These are phyloP conservation scores for Noccaea caerulescens DNA, from an alignment of 345 rosid genomes.

Conservation along the genomic window DNA sequence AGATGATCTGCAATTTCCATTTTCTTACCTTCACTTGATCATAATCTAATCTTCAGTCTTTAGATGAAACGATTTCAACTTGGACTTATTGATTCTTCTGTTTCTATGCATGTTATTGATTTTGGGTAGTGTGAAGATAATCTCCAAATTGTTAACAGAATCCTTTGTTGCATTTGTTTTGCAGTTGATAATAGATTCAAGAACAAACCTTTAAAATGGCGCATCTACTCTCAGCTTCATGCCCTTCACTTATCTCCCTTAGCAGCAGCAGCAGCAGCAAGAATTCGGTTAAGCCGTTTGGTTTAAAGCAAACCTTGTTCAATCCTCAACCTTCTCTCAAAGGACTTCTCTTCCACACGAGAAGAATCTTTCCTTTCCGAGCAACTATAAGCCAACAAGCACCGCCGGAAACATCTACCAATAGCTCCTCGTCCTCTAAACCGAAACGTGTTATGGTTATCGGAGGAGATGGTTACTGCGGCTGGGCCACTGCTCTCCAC, in stretches of 20 bases:
- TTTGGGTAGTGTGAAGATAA: not conserved
- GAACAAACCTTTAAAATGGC: slow-evolving; percentile 54
- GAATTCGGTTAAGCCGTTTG: slow-evolving; percentile 36
- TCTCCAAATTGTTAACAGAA: not conserved
- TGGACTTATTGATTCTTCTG: slow-evolving; percentile 1
- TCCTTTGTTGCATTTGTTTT: slow-evolving; percentile 4
- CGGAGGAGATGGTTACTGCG: slow-evolving; percentile 99
- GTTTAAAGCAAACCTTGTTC: slow-evolving; percentile 42
- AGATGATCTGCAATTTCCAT: not conserved
- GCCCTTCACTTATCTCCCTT: slow-evolving; percentile 54
- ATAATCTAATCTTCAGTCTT: not conserved
- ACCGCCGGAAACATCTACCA: slow-evolving; percentile 52
- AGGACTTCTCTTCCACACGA: slow-evolving; percentile 43
- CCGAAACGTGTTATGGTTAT: slow-evolving; percentile 81
- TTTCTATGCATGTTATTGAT: slow-evolving; percentile 2
- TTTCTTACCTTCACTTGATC: not conserved
- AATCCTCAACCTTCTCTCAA: slow-evolving; percentile 36
- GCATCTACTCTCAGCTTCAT: slow-evolving; percentile 64
- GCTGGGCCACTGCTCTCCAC: slow-evolving; percentile 98
- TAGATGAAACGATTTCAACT: not conserved
- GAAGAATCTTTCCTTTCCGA: slow-evolving; percentile 42
- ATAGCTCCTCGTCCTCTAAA: slow-evolving; percentile 53
- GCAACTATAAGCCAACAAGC: slow-evolving; percentile 62
- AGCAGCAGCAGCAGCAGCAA: slow-evolving; percentile 45
- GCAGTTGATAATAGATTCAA: slow-evolving; percentile 42